These are phyloP conservation scores for Fusarium circinatum DNA, from an alignment of 2,329 filamentous ascomycete species.

Conservation along the genomic window DNA sequence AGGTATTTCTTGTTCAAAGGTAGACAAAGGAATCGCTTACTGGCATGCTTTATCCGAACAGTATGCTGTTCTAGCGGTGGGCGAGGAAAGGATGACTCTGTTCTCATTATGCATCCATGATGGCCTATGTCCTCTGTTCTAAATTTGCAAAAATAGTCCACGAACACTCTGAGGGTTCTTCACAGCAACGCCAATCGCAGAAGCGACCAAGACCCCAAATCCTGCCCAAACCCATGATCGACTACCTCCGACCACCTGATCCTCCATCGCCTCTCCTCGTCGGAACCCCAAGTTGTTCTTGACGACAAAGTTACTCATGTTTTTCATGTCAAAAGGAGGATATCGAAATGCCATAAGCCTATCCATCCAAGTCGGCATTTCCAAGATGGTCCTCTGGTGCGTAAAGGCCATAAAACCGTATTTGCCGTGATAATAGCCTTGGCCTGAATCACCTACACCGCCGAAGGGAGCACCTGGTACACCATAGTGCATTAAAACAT, in stretches of 20 bases:
- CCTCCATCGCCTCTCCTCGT: not conserved
- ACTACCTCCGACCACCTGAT: not conserved
- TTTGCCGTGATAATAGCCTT: slow-evolving; percentile 56
- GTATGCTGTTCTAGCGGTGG: too few species aligned
- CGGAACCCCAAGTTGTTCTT: not conserved
- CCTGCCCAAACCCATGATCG: not conserved
- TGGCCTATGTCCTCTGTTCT: not conserved
- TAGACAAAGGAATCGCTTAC: not conserved
- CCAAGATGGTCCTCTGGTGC: slow-evolving; percentile 44
- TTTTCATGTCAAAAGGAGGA: not conserved
- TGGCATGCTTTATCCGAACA: not conserved
- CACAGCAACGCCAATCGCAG: fast-evolving
- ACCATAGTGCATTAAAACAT: slow-evolving; percentile 51
- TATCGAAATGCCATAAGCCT: not conserved
- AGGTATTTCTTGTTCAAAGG: fast-evolving
- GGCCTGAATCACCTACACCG: slow-evolving; percentile 57
- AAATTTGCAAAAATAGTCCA: fast-evolving
- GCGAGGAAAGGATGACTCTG: too few species aligned
- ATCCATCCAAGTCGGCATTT: slow-evolving; percentile 44
- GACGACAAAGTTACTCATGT: not conserved
- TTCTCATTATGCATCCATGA: too few species aligned
- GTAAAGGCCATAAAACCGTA: slow-evolving; percentile 52
- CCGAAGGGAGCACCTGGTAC: slow-evolving; percentile 57
- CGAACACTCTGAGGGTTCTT: fast-evolving
- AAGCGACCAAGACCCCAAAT: not conserved